Evolutionary conservation across 768 basidiomycete species (phyloP).

Genomic region (Lanmaoa pseudosensibilis): DNA sequence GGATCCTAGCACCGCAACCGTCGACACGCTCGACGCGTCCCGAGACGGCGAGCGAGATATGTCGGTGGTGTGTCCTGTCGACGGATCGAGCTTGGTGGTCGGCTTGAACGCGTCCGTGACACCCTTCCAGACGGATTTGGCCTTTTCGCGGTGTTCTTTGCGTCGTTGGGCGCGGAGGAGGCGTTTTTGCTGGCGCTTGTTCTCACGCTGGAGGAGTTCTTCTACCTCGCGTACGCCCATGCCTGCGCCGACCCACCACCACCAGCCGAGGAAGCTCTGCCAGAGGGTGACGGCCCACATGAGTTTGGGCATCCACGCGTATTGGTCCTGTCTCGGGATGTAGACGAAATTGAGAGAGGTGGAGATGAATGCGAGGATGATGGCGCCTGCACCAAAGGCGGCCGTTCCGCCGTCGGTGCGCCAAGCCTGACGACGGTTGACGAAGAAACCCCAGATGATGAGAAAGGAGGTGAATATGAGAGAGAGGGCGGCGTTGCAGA

Average conservation of each 20-base stretch:
- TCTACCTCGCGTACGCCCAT: constrained; percentile 76
- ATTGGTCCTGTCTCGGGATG: constrained; percentile 79
- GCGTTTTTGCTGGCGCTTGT: constrained; percentile 53
- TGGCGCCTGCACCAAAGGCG: constrained; percentile 83
- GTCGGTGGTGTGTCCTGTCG: neutral
- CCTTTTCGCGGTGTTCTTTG: constrained; percentile 50
- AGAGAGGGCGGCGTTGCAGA: constrained; percentile 96
- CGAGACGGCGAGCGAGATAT: constrained; percentile 2
- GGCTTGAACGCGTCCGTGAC: constrained; percentile 52
- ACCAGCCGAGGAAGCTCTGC: constrained; percentile 97
- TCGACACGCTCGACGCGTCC: constrained; percentile 10
- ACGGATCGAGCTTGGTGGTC: neutral
- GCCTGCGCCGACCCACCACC: constrained; percentile 99
- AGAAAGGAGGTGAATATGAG: constrained; percentile 89
- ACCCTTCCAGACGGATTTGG: constrained; percentile 57
- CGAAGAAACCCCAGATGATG: constrained; percentile 87
- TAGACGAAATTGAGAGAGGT: constrained; percentile 88
- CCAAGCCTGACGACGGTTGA: constrained; percentile 93
- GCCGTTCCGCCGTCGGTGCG: constrained; percentile 95
- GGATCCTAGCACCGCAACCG: neutral
- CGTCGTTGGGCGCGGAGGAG: constrained; percentile 47
- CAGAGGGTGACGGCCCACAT: constrained; percentile 92
- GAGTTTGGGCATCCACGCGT: constrained; percentile 87
- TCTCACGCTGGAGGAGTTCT: constrained; percentile 53
- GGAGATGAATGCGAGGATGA: constrained; percentile 77